Evolutionary conservation across 2,329 filamentous ascomycete genomes (phyloP), one percentile per base, ranked within the genome.

Genomic region (Hypoxylon sp.): DNA sequence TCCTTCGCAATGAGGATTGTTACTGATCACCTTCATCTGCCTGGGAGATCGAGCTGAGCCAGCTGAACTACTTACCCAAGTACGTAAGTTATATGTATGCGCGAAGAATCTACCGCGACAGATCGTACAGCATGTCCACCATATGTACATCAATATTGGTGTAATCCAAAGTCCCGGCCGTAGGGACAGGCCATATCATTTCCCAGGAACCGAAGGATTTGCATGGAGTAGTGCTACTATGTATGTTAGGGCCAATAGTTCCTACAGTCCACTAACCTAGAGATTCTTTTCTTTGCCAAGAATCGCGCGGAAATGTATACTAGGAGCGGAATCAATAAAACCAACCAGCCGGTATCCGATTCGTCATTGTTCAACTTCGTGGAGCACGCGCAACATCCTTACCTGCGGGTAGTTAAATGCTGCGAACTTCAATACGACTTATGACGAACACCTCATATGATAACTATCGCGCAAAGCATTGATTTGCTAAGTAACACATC

Each of bases 131-230:
- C 61, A 54, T 41, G 55, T 15, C 51, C 51, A 34, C n/a, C 47
- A 44, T 22, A 57, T 64, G 56, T 57, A 61, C 53, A 54, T 55
- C 57, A 53, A 64, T 41, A 22, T 51, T 44, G 22, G 48, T 53
- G 57, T 55, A 54, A 61, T 52, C 49, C 34, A 34, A 34, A 10
- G 22, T 41, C 59, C 48, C 20, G 53, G 48, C 59, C 59, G 32
- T 43, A 43, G 41, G 24, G 20, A 17, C 32, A 24, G 28, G 41
- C 15, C 44, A 10, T 46, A 26, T 26, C 7, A 26, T 26, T 11
- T 51, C 50, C 50, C 17, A 49, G 15, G n/a, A 41, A 22, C 48
- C 32, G 22, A 47, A 47, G 43, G 30, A 24, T 10, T 44, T 37
- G 37, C 30, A 50, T 50, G 32, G 41, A 55, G 37, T 24, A 10